A percentile compares a stretch with the other conserved stretches of the same genome.
Evolutionary conservation across 345 rosid genomes (phyloP).

Genomic region (Lepidium sativum): DNA sequence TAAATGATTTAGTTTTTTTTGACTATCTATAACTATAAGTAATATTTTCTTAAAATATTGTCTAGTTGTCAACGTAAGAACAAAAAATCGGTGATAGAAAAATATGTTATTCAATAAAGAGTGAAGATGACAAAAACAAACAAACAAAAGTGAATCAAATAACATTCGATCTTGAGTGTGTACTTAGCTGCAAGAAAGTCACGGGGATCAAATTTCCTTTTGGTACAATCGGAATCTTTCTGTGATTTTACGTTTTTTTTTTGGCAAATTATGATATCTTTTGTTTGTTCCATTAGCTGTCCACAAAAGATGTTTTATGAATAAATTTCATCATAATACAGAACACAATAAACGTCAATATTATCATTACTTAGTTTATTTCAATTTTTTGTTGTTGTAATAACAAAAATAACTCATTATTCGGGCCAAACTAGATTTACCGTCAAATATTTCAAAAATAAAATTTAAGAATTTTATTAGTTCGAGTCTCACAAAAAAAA

Average conservation of each 20-base stretch:
- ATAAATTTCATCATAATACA: not conserved
- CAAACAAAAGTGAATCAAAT: not conserved
- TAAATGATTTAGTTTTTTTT: not conserved
- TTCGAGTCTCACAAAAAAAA: no score
- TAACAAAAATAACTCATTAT: no score
- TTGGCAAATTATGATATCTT: not conserved
- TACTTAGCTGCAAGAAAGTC: not conserved
- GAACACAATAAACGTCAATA: not conserved
- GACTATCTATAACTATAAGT: no score
- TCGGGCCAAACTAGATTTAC: no score
- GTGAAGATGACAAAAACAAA: not conserved
- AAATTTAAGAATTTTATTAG: no score
- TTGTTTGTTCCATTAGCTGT: not conserved
- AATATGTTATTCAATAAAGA: not conserved
- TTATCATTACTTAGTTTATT: not conserved
- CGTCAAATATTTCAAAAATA: no score
- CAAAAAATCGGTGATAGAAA: not conserved
- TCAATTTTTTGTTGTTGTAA: not conserved
- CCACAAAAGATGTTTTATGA: not conserved
- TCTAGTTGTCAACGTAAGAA: not conserved
- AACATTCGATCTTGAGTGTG: not conserved
- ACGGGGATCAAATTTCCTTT: slow-evolving; percentile 9
- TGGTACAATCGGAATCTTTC: not conserved
- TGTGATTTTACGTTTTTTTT: not conserved
- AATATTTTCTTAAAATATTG: not conserved